A percentile compares a stretch with the other conserved stretches of the same genome.
phyloP scores from a whole-genome alignment of 805 yeast species.

The Nematodospora valgi region DNA sequence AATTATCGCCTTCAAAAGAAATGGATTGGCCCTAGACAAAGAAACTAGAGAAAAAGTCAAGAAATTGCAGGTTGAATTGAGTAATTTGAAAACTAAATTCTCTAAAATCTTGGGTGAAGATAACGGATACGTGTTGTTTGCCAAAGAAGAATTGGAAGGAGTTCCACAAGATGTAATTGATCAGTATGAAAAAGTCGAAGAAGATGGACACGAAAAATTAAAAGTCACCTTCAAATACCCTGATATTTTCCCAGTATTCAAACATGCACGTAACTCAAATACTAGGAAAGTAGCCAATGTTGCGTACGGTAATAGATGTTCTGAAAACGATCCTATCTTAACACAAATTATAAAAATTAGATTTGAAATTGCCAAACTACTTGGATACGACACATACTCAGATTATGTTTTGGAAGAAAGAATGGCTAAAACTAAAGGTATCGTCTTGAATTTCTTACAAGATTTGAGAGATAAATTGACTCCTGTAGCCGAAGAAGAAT shows the following conservation, averaged over 20 bases:
- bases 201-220: slow-evolving; percentile 31
- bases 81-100: slow-evolving; percentile 55
- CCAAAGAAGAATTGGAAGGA: slow-evolving; percentile 66
- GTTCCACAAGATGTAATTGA: slow-evolving; percentile 63
- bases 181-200: slow-evolving; percentile 51
- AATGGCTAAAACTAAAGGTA: slow-evolving; percentile 70
- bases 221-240: slow-evolving; percentile 83
- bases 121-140: slow-evolving; percentile 55
- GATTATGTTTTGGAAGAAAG: slow-evolving; percentile 70
- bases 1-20: slow-evolving; percentile 55
- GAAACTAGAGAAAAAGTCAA: slow-evolving; percentile 56
- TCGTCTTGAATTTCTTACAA: slow-evolving; percentile 57
- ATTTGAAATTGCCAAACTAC: slow-evolving; percentile 53
- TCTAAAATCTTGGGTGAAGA: slow-evolving; percentile 70
- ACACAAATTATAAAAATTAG: slow-evolving; percentile 59
- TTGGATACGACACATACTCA: slow-evolving; percentile 69
- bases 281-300: slow-evolving; percentile 65
- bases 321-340: slow-evolving; percentile 61
- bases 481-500: slow-evolving; percentile 59
- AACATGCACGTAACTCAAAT: slow-evolving; percentile 59
- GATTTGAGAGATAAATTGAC: slow-evolving; percentile 58
- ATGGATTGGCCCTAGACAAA: slow-evolving; percentile 62
- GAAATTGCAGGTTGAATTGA: slow-evolving; percentile 55
- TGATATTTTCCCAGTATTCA: slow-evolving; percentile 72
- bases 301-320: slow-evolving; percentile 66